Evolutionary conservation across 106 monocot species (phyloP).

Genomic region (Platanthera guangdongensis): DNA sequence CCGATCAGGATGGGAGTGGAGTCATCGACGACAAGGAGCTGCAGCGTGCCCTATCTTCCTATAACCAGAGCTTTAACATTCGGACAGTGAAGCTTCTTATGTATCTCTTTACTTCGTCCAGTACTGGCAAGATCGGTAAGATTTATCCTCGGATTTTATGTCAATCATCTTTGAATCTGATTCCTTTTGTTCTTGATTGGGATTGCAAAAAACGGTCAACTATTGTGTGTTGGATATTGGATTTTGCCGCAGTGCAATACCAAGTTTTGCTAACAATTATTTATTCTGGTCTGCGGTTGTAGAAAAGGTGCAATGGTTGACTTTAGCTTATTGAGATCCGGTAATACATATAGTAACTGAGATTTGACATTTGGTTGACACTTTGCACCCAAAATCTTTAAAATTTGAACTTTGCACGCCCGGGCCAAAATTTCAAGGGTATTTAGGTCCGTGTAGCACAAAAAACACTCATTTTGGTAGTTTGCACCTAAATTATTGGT

Average conservation of each 20-base stretch:
- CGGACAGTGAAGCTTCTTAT: constrained; percentile 87
- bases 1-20: constrained; percentile 83
- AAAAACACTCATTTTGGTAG: no score
- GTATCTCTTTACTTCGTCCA: constrained; percentile 83
- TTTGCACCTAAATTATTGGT: no score
- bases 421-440: no score
- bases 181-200: neutral
- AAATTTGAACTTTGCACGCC: no score
- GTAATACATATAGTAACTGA: no score
- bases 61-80: constrained; percentile 83
- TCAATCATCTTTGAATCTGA: neutral
- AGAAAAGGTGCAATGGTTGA: no score
- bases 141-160: neutral
- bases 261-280: neutral
- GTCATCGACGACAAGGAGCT: constrained; percentile 92
- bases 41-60: constrained; percentile 63
- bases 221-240: neutral
- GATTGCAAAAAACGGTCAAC: neutral
- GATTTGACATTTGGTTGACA: no score
- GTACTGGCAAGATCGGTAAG: constrained; percentile 71
- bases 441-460: no score
- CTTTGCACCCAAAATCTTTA: no score
- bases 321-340: no score
- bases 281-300: no score
- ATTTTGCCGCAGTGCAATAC: neutral